These are phyloP conservation scores for Solanum aculeatissimum DNA, from an alignment of 305 asterid species.

Conservation along the genomic window DNA sequence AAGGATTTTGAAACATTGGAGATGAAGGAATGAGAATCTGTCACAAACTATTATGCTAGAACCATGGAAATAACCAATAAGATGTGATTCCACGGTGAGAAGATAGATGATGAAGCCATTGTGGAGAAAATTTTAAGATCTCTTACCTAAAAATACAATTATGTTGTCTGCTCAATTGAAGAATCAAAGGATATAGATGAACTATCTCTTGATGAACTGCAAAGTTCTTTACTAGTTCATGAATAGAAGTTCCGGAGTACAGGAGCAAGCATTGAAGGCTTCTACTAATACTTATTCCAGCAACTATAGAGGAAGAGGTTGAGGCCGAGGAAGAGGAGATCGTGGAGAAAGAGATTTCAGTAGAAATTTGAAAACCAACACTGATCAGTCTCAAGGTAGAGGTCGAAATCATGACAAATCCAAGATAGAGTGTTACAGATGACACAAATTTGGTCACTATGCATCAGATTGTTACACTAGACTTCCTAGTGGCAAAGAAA, in stretches of 20 bases:
- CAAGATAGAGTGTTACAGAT: background rate
- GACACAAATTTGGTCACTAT: background rate
- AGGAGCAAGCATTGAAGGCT: background rate
- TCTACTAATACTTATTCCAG: background rate
- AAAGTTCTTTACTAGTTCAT: background rate
- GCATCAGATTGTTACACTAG: background rate
- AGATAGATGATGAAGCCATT: too few relatives aligned
- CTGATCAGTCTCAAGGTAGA: background rate
- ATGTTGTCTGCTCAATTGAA: background rate
- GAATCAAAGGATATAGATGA: too few relatives aligned
- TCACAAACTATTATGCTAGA: too few relatives aligned
- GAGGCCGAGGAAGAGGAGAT: background rate
- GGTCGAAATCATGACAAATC: background rate
- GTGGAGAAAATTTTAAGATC: too few relatives aligned
- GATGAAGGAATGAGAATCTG: too few relatives aligned
- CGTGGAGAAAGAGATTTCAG: background rate
- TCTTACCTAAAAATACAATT: background rate
- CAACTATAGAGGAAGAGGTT: background rate
- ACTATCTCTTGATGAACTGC: too few relatives aligned
- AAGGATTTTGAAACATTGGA: too few relatives aligned
- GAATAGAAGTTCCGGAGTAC: background rate
- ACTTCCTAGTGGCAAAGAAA: background rate
- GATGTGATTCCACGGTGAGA: too few relatives aligned
- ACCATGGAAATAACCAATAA: too few relatives aligned
- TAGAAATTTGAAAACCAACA: background rate